Evolutionary conservation across 768 basidiomycete genomes (phyloP).

Genomic region (Coprinellus aureogranulatus): DNA sequence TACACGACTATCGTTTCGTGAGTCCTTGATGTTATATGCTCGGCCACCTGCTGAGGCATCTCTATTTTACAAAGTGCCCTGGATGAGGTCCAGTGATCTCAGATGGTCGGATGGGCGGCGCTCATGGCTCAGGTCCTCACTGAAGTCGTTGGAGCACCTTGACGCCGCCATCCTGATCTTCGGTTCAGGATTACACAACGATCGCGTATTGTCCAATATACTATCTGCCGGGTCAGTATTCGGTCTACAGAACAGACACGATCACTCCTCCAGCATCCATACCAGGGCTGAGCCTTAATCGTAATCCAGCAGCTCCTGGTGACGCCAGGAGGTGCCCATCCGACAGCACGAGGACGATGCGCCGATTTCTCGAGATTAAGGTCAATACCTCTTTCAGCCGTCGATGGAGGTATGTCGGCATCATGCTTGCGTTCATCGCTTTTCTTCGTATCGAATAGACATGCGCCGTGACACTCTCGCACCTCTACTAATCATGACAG

Average conservation of each 20-base stretch:
- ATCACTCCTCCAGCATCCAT: too few relatives aligned
- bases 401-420: slow-evolving; percentile 54
- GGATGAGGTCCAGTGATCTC: slow-evolving; percentile 62
- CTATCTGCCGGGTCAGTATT: too few relatives aligned
- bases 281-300: slow-evolving; percentile 42
- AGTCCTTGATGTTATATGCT: too few relatives aligned
- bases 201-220: slow-evolving; percentile 50
- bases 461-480: too few relatives aligned
- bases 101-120: slow-evolving; percentile 66
- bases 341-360: slow-evolving; percentile 57
- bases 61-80: slow-evolving; percentile 55
- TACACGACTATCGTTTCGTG: too few relatives aligned
- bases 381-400: slow-evolving; percentile 59
- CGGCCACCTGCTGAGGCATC: too few relatives aligned
- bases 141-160: slow-evolving; percentile 49
- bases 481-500: too few relatives aligned
- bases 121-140: slow-evolving; percentile 53
- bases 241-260: too few relatives aligned
- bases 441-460: too few relatives aligned
- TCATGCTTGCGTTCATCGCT: slow-evolving; percentile 46
- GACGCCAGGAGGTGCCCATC: slow-evolving; percentile 52
- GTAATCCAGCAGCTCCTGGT: slow-evolving; percentile 51
- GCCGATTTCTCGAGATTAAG: slow-evolving; percentile 47
- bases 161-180: slow-evolving; percentile 59
- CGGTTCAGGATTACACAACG: slow-evolving; percentile 62